phyloP scores from a whole-genome alignment of 257 asterid species.

The Solanum pimpinellifolium region DNA sequence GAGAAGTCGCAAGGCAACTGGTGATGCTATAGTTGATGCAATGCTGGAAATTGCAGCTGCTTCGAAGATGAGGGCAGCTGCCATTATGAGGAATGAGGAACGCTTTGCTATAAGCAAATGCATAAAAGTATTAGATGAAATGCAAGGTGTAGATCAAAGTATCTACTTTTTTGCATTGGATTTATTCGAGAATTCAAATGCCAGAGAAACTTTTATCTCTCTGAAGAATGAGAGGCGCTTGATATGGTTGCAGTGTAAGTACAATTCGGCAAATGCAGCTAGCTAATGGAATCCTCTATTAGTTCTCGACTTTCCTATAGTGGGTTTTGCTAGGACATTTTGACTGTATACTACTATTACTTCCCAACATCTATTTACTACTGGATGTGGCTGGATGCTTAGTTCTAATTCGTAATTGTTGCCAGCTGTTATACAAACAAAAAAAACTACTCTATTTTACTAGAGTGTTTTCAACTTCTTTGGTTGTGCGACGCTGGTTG shows the following conservation, averaged over 20 bases:
- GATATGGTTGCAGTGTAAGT: slow-evolving; percentile 72
- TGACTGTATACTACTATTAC: background rate
- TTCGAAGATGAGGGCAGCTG: slow-evolving; percentile 90
- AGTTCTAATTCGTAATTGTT: background rate
- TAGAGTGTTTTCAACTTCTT: background rate
- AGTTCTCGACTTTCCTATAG: slow-evolving; percentile 1
- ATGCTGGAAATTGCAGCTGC: slow-evolving; percentile 95
- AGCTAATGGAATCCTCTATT: slow-evolving; percentile 11
- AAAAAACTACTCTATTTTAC: background rate
- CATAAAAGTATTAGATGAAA: slow-evolving; percentile 70
- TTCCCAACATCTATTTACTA: background rate
- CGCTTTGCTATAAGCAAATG: slow-evolving; percentile 79
- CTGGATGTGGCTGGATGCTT: background rate
- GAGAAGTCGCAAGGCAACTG: slow-evolving; percentile 84
- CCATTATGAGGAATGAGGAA: slow-evolving; percentile 66
- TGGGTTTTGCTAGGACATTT: background rate
- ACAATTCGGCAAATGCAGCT: slow-evolving; percentile 44
- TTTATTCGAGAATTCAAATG: slow-evolving; percentile 58
- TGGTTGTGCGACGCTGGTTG: background rate
- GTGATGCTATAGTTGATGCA: slow-evolving; percentile 90
- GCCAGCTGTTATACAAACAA: background rate
- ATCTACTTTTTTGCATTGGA: slow-evolving; percentile 74
- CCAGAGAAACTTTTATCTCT: slow-evolving; percentile 67
- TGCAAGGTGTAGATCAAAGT: slow-evolving; percentile 66
- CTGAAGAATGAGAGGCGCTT: slow-evolving; percentile 66